These are phyloP conservation scores for Ogataea trehaloabstinens DNA, from an alignment of 805 yeast species.

Conservation along the genomic window DNA sequence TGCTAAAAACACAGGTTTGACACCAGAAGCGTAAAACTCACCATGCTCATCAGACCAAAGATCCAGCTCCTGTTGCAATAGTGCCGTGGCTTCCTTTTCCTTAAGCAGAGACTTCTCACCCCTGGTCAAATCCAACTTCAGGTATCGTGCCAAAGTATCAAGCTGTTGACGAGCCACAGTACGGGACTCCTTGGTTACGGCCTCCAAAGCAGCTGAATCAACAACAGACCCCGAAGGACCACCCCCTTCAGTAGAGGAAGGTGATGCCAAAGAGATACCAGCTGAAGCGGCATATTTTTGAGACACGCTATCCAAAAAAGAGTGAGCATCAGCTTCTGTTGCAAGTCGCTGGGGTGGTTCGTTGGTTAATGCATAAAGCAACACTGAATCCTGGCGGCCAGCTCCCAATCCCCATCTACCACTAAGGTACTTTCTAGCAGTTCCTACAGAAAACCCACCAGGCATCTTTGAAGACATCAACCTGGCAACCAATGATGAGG, in stretches of 20 bases:
- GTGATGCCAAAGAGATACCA: conserved; percentile 73
- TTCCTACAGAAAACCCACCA: conserved; percentile 94
- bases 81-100: conserved; percentile 81
- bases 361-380: conserved; percentile 76
- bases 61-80: conserved; percentile 87
- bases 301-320: conserved; percentile 77
- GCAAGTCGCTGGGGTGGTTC: conserved; percentile 92
- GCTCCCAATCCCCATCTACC: conserved; percentile 88
- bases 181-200: conserved; percentile 67
- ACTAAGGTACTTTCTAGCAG: conserved; percentile 89
- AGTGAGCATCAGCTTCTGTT: conserved; percentile 86
- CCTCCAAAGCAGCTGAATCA: conserved; percentile 94
- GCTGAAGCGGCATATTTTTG: conserved; percentile 81
- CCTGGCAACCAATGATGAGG: conserved; percentile 84
- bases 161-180: conserved; percentile 74
- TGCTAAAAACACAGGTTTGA: conserved; percentile 84
- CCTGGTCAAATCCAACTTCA: conserved; percentile 85
- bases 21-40: conserved; percentile 89
- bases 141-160: conserved; percentile 91
- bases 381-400: conserved; percentile 92
- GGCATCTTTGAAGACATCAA: conserved; percentile 98
- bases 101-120: conserved; percentile 83
- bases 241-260: conserved; percentile 50
- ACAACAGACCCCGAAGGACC: conserved; percentile 77
- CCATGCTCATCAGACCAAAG: conserved; percentile 89